Conservation (phyloP, 257 asterid genomes). For the Fraxinus cuspidata region DNA sequence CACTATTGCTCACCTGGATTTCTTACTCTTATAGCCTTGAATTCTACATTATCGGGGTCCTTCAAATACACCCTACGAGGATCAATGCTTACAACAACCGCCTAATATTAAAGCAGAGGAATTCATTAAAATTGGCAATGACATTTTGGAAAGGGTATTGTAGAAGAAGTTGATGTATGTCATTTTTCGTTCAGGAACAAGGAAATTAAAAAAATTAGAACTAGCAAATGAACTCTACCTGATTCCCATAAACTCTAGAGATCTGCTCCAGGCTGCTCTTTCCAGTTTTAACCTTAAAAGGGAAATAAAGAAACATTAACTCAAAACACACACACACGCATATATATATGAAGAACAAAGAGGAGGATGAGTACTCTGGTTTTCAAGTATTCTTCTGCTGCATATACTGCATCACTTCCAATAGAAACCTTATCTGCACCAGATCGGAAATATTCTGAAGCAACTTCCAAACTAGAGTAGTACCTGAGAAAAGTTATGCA, state of each 20-base stretch:
- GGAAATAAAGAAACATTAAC: constrained; percentile 23
- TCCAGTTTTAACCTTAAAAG: constrained; percentile 76
- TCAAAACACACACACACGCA: not conserved
- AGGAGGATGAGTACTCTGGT: constrained; percentile 56
- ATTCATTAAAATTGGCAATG: not conserved
- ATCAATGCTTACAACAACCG: constrained; percentile 97
- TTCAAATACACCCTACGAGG: constrained; percentile 82
- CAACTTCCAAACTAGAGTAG: constrained; percentile 96
- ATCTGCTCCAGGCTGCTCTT: constrained; percentile 93
- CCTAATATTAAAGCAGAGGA: constrained; percentile 41
- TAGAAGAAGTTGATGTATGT: not conserved
- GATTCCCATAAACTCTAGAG: constrained; percentile 93
- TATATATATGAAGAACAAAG: constrained; percentile 7
- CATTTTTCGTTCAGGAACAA: not conserved
- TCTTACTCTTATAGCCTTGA: constrained; percentile 65
- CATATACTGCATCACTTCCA: constrained; percentile 98
- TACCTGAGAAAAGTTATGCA: constrained; percentile 43
- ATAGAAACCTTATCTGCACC: constrained; percentile 97
- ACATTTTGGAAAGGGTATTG: not conserved
- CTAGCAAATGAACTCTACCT: constrained; percentile 41
- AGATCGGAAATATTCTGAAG: constrained; percentile 95
- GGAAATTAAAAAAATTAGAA: not conserved
- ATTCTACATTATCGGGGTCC: constrained; percentile 67
- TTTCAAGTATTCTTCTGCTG: constrained; percentile 84
- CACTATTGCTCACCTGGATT: constrained; percentile 63